A percentile compares a stretch with the other conserved stretches of the same genome.
Evolutionary conservation across 345 rosid species (phyloP).

Genomic region (Acer saccharum): DNA sequence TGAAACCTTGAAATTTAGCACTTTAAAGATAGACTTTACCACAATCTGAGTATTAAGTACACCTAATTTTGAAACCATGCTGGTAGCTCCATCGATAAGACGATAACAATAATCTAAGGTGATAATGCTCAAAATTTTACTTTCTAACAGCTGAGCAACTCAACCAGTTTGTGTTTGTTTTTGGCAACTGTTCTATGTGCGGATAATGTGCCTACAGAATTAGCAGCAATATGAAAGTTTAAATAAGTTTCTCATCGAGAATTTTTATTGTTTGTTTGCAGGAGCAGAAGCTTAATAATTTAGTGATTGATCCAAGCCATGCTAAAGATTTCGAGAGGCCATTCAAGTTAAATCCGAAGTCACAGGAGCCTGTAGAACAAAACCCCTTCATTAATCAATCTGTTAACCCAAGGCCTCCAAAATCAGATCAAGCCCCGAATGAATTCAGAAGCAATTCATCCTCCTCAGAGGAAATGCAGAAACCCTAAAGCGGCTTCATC

Average conservation of each 20-base stretch:
- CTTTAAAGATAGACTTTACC: neutral
- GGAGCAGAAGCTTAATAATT: conserved; percentile 83
- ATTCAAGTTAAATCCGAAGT: conserved; percentile 53
- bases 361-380: conserved; percentile 43
- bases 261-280: conserved; percentile 35
- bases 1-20: neutral
- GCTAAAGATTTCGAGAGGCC: conserved; percentile 80
- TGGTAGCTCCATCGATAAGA: neutral
- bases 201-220: neutral
- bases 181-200: neutral
- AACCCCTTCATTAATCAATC: conserved; percentile 31
- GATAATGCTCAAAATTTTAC: neutral
- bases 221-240: neutral
- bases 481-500: conserved; percentile 36
- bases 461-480: conserved; percentile 57
- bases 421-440: conserved; percentile 27
- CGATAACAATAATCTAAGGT: neutral
- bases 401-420: conserved; percentile 18
- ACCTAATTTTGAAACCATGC: neutral
- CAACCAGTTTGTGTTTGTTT: neutral
- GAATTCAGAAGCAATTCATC: conserved; percentile 41
- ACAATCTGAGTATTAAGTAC: neutral
- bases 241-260: neutral
- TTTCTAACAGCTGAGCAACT: neutral
- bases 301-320: conserved; percentile 60